Percentiles rank a stretch among this genome's conserved stretches.
phyloP scores from a whole-genome alignment of 2,329 filamentous ascomycete genomes.

The Diaporthe destruens region DNA sequence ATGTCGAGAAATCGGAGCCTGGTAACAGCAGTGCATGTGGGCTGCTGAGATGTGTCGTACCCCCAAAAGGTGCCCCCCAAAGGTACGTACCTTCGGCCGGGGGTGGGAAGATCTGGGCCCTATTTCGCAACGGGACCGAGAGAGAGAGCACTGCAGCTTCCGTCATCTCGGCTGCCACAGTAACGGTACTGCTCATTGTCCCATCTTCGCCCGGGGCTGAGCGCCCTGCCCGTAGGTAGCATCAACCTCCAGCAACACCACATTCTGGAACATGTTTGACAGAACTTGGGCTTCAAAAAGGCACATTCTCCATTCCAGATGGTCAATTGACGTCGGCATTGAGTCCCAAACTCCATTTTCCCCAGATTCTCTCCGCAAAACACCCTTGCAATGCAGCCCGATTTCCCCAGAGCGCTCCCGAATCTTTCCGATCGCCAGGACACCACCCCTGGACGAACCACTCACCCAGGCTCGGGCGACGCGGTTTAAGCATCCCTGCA shows the following conservation, averaged over 20 bases:
- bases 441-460: slow-evolving; percentile 30
- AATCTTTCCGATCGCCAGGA: slow-evolving; percentile 38
- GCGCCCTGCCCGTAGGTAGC: slow-evolving; percentile 16
- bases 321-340: slow-evolving; percentile 38
- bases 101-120: slow-evolving; percentile 21
- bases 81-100: slow-evolving; percentile 18
- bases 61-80: background rate
- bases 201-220: slow-evolving; percentile 5
- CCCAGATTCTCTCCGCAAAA: slow-evolving; percentile 43
- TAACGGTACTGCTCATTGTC: background rate
- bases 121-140: slow-evolving; percentile 19
- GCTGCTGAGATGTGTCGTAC: background rate
- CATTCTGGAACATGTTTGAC: slow-evolving; percentile 8
- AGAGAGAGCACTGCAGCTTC: slow-evolving; percentile 15
- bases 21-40: background rate
- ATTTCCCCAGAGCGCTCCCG: slow-evolving; percentile 41
- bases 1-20: slow-evolving; percentile 10
- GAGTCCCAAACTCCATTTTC: slow-evolving; percentile 38
- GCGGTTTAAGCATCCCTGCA: slow-evolving; percentile 26
- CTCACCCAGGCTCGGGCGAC: slow-evolving; percentile 11
- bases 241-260: slow-evolving; percentile 26
- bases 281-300: slow-evolving; percentile 19
- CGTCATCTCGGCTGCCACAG: slow-evolving; percentile 19
- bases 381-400: slow-evolving; percentile 35
- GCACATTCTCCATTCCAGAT: slow-evolving; percentile 14